These are phyloP conservation scores for Xeromyces bisporus DNA, from an alignment of 495 filamentous ascomycete species.

Conservation along the genomic window DNA sequence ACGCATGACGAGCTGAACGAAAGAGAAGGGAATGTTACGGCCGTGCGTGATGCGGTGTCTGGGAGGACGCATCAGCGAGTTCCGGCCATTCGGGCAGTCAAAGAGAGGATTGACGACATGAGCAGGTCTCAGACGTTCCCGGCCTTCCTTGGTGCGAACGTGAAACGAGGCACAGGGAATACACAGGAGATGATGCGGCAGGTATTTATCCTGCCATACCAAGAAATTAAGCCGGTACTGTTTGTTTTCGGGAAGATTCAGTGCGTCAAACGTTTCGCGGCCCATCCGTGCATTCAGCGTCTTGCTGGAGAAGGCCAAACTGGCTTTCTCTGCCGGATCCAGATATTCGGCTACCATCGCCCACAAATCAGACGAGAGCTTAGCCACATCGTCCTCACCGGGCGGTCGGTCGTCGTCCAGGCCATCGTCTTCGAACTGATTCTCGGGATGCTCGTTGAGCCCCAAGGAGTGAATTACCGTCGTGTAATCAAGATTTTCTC, in stretches of 20 bases:
- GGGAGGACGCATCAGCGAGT: conserved; percentile 23
- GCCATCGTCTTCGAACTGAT: conserved; percentile 5
- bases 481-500: conserved; percentile 31
- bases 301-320: conserved; percentile 30
- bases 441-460: conserved; percentile 18
- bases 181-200: conserved; percentile 39
- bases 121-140: conserved; percentile 31
- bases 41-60: conserved; percentile 34
- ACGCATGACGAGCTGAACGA: conserved; percentile 36
- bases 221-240: conserved; percentile 31
- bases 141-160: conserved; percentile 27
- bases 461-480: conserved; percentile 30
- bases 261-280: conserved; percentile 10
- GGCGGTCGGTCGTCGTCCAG: conserved; percentile 14
- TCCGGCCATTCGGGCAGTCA: conserved; percentile 29
- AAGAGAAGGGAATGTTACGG: conserved; percentile 34
- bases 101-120: conserved; percentile 35
- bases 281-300: conserved; percentile 27
- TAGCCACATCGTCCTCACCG: conserved; percentile 28
- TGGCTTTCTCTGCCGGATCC: conserved; percentile 25
- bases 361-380: conserved; percentile 30
- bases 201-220: conserved; percentile 20
- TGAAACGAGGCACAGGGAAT: conserved; percentile 38
- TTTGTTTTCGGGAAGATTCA: conserved; percentile 22
- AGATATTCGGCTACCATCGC: conserved; percentile 21